A percentile compares a stretch with the other conserved stretches of the same genome.
phyloP scores from a whole-genome alignment of 2,329 filamentous ascomycete species.

The Trichoderma sp. region DNA sequence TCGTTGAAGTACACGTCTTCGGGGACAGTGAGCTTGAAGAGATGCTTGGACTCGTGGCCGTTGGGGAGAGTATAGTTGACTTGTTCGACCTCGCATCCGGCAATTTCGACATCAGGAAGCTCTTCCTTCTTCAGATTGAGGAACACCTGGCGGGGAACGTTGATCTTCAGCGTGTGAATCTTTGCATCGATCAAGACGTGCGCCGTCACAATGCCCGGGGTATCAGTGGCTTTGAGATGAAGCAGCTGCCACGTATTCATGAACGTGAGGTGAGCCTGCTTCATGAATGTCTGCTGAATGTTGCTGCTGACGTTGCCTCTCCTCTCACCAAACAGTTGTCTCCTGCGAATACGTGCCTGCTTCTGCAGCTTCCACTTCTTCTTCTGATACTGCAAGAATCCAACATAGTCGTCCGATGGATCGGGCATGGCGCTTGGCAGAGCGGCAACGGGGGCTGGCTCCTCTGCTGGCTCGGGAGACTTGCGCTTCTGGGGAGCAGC shows the following conservation, averaged over 20 bases:
- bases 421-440: conserved; percentile 83
- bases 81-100: conserved; percentile 86
- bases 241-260: conserved; percentile 94
- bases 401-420: conserved; percentile 82
- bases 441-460: conserved; percentile 75
- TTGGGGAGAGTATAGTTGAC: conserved; percentile 93
- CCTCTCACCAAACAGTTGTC: conserved; percentile 91
- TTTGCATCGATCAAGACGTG: conserved; percentile 93
- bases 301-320: conserved; percentile 55
- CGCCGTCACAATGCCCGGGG: conserved; percentile 81
- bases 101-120: conserved; percentile 83
- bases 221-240: conserved; percentile 80
- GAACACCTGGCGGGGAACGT: conserved; percentile 86
- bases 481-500: conserved; percentile 68
- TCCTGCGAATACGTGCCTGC: conserved; percentile 78
- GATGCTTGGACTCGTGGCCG: conserved; percentile 87
- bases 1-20: conserved; percentile 88
- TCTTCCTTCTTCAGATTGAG: conserved; percentile 88
- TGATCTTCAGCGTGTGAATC: conserved; percentile 83
- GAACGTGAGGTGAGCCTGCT: conserved; percentile 87
- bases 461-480: conserved; percentile 67
- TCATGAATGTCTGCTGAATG: conserved; percentile 75
- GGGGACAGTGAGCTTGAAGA: conserved; percentile 90
- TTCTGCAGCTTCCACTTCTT: conserved; percentile 99
- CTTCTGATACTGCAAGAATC: conserved; percentile 92